Evolutionary conservation across 192 early-diverging fungal genomes (phyloP), one percentile per base, ranked within the genome.

Genomic region (Diversispora eburnea): DNA sequence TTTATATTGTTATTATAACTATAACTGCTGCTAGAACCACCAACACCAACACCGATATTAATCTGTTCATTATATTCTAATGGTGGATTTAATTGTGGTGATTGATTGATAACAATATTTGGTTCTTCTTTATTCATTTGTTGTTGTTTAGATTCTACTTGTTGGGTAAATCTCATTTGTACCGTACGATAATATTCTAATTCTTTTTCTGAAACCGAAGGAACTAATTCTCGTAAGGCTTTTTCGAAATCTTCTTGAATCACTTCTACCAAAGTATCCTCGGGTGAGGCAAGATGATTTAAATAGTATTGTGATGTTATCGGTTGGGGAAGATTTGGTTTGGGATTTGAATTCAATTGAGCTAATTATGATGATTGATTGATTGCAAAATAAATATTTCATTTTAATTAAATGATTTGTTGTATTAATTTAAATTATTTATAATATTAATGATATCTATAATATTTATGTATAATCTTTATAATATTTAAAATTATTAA

Each of bases 241-340:
- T 73, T 78, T 56, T 86, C 78, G 83, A 99, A 99, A 79, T 99
- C 97, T 6, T 85, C 78, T 57, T 86, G 81, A 0, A 83, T 88
- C 0, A 99, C 95, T 33, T 92, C 87, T 0, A 97, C 94, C n/a
- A 88, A 72, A 61, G 85, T 92, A 45, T 95, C 87, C 9, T 86
- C 87, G 0, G 85, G 82, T 5, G 81, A 78, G 0, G 90, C 91
- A 45, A 94, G 77, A 69, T 95, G 88, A 52, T 97, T 94, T 75
- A 98, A 78, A 81, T 91, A 98, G 77, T 98, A 98, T 68, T 90
- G 91, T 5, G 92, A 90, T 22, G 92, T 93, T 70, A 97, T 90
- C 0, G 91, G 89, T 6, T 77, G 65, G 5, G 91, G 89, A 43
- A 84, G 67, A 17, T 75, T 79, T 5, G 61, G 67, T 82, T 72